Percentiles rank a stretch among this genome's conserved stretches.
phyloP scores from a whole-genome alignment of 2,329 filamentous ascomycete species.

The Fusarium algeriense region DNA sequence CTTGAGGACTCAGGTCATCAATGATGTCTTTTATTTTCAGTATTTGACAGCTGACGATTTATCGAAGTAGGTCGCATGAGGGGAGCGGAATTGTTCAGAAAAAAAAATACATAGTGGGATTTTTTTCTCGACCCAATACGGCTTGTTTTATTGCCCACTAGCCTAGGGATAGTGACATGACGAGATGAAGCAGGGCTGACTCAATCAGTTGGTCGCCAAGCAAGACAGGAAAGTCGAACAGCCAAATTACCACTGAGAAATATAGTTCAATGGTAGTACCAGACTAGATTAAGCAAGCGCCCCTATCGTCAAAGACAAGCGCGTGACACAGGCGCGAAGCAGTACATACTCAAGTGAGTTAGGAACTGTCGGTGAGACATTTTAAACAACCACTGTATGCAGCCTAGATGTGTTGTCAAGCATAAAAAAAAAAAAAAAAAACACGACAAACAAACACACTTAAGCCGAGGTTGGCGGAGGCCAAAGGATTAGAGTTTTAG shows the following conservation, averaged over 20 bases:
- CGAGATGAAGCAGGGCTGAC: constrained; percentile 30
- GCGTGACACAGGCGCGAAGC: constrained; percentile 23
- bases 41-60: constrained; percentile 1
- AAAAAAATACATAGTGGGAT: constrained; percentile 3
- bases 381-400: constrained; percentile 1
- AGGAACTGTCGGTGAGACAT: constrained; percentile 34
- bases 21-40: background rate
- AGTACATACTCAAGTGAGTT: constrained; percentile 1
- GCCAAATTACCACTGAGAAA: constrained; percentile 17
- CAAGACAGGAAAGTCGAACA: constrained; percentile 9
- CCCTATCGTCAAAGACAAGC: constrained; percentile 12
- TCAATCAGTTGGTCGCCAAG: constrained; percentile 22
- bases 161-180: constrained; percentile 6
- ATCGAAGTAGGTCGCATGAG: background rate
- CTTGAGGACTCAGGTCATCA: background rate
- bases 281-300: constrained; percentile 25
- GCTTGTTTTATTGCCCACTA: background rate
- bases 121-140: background rate
- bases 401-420: constrained; percentile 14
- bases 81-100: constrained; percentile 1
- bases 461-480: constrained; percentile 17
- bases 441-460: constrained; percentile 1
- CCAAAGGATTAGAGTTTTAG: constrained; percentile 43
- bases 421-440: constrained; percentile 3
- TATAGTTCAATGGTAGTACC: constrained; percentile 26